phyloP scores from a whole-genome alignment of 148 eudicot species.

The Rhododendron ferrugineum region DNA sequence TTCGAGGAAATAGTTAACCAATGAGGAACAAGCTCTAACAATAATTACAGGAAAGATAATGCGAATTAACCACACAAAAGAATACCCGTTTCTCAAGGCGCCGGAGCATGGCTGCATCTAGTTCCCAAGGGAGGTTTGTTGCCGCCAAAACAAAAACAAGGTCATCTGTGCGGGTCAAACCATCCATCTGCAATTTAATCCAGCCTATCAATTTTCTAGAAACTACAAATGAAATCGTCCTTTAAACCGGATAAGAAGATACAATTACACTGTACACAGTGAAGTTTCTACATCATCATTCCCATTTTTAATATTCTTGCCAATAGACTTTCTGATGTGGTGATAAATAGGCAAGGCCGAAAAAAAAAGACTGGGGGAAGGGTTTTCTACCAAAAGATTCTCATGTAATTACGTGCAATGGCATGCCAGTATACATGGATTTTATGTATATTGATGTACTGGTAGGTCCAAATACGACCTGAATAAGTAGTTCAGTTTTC shows the following conservation, averaged over 20 bases:
- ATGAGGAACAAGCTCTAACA: neutral
- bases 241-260: neutral
- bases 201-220: neutral
- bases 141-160: slow-evolving; percentile 98
- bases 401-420: neutral
- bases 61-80: slow-evolving; percentile 16
- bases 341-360: neutral
- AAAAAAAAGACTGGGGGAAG: neutral
- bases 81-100: slow-evolving; percentile 97
- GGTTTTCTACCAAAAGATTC: neutral
- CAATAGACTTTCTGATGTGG: neutral
- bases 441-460: neutral
- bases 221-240: neutral
- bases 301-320: neutral
- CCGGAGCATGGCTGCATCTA: slow-evolving; percentile 97
- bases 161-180: slow-evolving; percentile 81
- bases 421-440: neutral
- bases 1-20: neutral
- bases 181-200: slow-evolving; percentile 84
- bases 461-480: slow-evolving; percentile 40
- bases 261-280: neutral
- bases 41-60: neutral
- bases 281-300: neutral
- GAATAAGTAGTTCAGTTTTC: slow-evolving; percentile 93
- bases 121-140: slow-evolving; percentile 97